Evolutionary conservation across 495 filamentous ascomycete species (phyloP), one percentile per base, ranked within the genome.

Genomic region (Rhypophila decipiens): DNA sequence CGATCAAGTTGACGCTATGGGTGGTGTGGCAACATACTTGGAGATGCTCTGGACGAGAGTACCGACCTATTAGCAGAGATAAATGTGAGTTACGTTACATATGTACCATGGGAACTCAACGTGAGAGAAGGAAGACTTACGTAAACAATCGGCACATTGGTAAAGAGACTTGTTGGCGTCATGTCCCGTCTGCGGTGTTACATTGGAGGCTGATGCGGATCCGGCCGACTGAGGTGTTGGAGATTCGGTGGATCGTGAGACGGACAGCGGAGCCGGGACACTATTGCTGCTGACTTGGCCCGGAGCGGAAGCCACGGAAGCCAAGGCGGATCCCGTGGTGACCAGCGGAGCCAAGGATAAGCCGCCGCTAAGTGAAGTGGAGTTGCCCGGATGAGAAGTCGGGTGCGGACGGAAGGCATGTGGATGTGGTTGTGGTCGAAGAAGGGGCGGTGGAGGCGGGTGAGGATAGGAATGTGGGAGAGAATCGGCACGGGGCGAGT

Each of bases 11-110:
- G n/a, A n/a, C n/a, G n/a, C n/a, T n/a, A n/a, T n/a, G n/a, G n/a
- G n/a, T n/a, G n/a, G n/a, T n/a, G n/a, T n/a, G n/a, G n/a, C n/a
- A n/a, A n/a, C 33, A 21, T 50, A 56, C 58, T 49, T 63, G 75
- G 4, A 80, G 63, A 57, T 80, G 77, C 49, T 80, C 77, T 1
- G 76, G 72, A 20, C 77, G 73, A 13, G 70, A 73, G 52, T 79
- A 80, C 23, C 68, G 65, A 24, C 72, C 52, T 56, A 4, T 12
- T 37, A 5, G 4, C 2, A 4, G 36, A 41, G 13, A 37, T 31
- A 18, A 34, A n/a, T n/a, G n/a, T n/a, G n/a, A n/a, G n/a, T n/a
- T n/a, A n/a, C n/a, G n/a, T n/a, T n/a, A n/a, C n/a, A n/a, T n/a
- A n/a, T n/a, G n/a, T n/a, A n/a, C n/a, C n/a, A n/a, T n/a, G n/a